Conservation (phyloP, 495 filamentous ascomycete species). For the Parathielavia hyrcaniae region DNA sequence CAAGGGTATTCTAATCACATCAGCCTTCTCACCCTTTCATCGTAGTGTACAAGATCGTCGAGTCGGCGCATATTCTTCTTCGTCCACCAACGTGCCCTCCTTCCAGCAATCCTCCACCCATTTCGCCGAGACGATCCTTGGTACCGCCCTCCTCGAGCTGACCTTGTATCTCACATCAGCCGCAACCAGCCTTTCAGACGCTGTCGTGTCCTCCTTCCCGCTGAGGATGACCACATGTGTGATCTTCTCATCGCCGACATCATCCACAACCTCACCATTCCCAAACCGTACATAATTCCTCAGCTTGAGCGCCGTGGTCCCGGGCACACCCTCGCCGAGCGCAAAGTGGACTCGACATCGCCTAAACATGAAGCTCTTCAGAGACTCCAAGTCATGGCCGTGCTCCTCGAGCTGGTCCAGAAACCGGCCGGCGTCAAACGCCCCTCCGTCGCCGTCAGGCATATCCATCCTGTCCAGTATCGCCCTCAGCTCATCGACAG, state of each 20-base stretch:
- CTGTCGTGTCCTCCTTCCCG: conserved; percentile 21
- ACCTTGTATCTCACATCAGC: conserved; percentile 42
- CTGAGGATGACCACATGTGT: conserved; percentile 62
- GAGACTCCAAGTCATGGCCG: conserved; percentile 44
- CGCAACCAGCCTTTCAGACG: conserved; percentile 31
- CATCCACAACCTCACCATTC: conserved; percentile 48
- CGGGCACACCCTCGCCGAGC: conserved; percentile 14
- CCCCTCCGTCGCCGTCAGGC: conserved; percentile 9
- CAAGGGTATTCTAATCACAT: neutral
- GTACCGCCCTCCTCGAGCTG: conserved; percentile 46
- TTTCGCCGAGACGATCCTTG: conserved; percentile 60
- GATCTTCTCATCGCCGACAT: conserved; percentile 43
- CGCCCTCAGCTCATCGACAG: conserved; percentile 55
- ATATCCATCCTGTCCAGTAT: conserved; percentile 47
- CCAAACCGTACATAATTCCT: conserved; percentile 57
- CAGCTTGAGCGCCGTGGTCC: conserved; percentile 27
- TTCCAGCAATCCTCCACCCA: conserved; percentile 82
- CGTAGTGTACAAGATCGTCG: neutral
- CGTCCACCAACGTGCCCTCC: conserved; percentile 73
- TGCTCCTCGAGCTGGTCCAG: conserved; percentile 51
- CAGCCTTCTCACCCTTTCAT: neutral
- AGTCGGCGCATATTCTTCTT: conserved; percentile 54
- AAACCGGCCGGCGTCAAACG: conserved; percentile 39
- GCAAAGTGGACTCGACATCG: conserved; percentile 53
- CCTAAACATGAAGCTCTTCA: conserved; percentile 63